Conservation (phyloP, 164 flowering plant genomes). For the Piper betle region DNA sequence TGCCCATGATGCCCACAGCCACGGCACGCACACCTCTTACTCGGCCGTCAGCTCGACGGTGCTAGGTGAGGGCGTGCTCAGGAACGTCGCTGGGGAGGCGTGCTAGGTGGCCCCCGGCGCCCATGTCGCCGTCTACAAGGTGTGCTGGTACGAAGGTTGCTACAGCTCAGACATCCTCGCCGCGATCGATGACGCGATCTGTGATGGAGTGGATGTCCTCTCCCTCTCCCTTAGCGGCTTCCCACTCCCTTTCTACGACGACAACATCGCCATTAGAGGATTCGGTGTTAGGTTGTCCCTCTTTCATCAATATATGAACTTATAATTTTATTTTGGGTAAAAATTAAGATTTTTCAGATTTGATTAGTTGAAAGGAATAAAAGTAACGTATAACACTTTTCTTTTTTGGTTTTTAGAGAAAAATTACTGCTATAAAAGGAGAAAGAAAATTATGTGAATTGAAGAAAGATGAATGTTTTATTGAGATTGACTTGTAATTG, state of each 20-base stretch:
- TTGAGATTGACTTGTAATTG: too few relatives aligned
- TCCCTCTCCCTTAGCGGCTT: constrained; percentile 87
- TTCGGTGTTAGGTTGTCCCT: too few relatives aligned
- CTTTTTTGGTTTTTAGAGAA: too few relatives aligned
- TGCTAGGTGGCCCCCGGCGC: constrained; percentile 88
- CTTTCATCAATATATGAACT: too few relatives aligned
- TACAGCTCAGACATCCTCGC: constrained; percentile 87
- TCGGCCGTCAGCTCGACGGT: constrained; percentile 72
- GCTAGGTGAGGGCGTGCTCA: constrained; percentile 52
- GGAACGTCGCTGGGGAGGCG: constrained; percentile 66
- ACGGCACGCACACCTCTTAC: constrained; percentile 88
- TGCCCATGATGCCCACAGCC: constrained; percentile 68
- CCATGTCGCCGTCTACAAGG: constrained; percentile 80
- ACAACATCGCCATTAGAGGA: constrained; percentile 79
- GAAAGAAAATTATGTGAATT: too few relatives aligned
- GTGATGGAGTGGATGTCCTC: constrained; percentile 79
- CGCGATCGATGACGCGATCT: constrained; percentile 76
- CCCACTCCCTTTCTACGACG: constrained; percentile 64
- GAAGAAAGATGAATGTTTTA: too few relatives aligned
- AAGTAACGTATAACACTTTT: too few relatives aligned
- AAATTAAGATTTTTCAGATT: too few relatives aligned
- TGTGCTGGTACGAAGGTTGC: constrained; percentile 83
- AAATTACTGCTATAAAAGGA: too few relatives aligned
- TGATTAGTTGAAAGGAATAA: too few relatives aligned
- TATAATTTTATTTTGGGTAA: too few relatives aligned